Percentiles rank a stretch among this genome's conserved stretches.
phyloP scores from a whole-genome alignment of 768 basidiomycete genomes.

The Boletus pseudo-olivaceus region DNA sequence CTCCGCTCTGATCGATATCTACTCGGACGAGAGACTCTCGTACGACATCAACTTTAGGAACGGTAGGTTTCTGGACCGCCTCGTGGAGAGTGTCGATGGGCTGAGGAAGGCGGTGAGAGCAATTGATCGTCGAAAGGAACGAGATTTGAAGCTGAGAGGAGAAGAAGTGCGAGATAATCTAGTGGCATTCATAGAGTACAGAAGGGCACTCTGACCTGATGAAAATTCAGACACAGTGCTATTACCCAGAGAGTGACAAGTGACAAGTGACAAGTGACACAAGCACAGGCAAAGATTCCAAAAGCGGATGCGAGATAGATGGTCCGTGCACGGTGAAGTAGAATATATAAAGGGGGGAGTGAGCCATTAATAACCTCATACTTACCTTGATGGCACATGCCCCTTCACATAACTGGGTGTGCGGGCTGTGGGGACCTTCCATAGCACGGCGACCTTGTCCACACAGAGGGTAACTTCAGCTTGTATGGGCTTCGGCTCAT shows the following conservation, averaged over 20 bases:
- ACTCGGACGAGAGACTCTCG: constrained; percentile 77
- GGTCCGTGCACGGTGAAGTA: constrained; percentile 26
- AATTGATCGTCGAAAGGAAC: constrained; percentile 64
- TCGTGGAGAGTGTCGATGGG: constrained; percentile 58
- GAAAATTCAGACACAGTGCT: no score
- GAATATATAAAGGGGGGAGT: constrained; percentile 29
- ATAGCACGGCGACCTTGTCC: constrained; percentile 76
- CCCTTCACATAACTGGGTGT: constrained; percentile 52
- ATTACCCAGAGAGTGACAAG: no score
- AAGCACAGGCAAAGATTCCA: background rate
- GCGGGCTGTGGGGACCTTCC: constrained; percentile 52
- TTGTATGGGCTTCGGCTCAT: constrained; percentile 73
- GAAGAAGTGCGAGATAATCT: constrained; percentile 78
- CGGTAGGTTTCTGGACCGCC: constrained; percentile 50
- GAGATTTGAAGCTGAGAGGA: constrained; percentile 61
- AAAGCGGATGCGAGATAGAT: background rate
- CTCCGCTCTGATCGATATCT: constrained; percentile 89
- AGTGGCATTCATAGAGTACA: constrained; percentile 71
- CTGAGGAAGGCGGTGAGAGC: constrained; percentile 58
- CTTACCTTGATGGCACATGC: constrained; percentile 63
- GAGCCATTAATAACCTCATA: constrained; percentile 35
- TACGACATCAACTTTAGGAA: constrained; percentile 82
- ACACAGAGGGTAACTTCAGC: constrained; percentile 50
- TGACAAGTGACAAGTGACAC: no score
- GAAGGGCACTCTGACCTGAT: constrained; percentile 51